Conservation (phyloP, 2,329 filamentous ascomycete genomes). For the Mariannaea elegans region DNA sequence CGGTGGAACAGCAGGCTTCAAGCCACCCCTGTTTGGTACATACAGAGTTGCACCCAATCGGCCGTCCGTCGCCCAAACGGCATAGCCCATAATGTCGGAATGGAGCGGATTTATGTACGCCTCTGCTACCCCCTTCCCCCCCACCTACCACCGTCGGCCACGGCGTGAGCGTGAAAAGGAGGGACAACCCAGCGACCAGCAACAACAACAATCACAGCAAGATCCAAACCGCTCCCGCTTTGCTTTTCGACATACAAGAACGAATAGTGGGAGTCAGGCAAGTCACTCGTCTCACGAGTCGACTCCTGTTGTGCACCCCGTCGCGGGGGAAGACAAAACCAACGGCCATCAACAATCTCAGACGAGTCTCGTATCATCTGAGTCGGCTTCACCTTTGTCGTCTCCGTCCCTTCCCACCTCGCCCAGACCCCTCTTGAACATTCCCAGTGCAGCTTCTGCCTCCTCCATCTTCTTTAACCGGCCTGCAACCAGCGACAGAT, state of each 20-base stretch:
- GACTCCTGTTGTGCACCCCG: constrained; percentile 37
- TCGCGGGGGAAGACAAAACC: constrained; percentile 34
- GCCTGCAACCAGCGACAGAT: constrained; percentile 29
- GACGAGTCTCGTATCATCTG: constrained; percentile 33
- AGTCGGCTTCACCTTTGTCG: constrained; percentile 31
- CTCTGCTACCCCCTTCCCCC: constrained; percentile 43
- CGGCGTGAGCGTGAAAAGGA: constrained; percentile 39
- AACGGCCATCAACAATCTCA: constrained; percentile 28
- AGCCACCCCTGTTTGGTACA: constrained; percentile 32
- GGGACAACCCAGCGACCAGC: constrained; percentile 32
- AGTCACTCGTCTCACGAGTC: constrained; percentile 42
- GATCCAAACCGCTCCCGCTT: constrained; percentile 29
- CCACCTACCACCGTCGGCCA: constrained; percentile 36
- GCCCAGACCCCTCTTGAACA: constrained; percentile 28
- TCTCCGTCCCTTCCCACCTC: constrained; percentile 26
- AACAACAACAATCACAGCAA: neutral
- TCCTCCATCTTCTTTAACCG: constrained; percentile 36
- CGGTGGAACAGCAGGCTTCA: constrained; percentile 20
- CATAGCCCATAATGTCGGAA: constrained; percentile 44
- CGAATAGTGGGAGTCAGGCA: constrained; percentile 40
- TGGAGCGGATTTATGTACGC: constrained; percentile 44
- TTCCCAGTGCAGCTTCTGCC: constrained; percentile 15
- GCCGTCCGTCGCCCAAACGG: constrained; percentile 35
- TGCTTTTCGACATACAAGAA: constrained; percentile 35
- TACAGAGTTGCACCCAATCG: constrained; percentile 25